Conservation (phyloP, 768 basidiomycete species). For the Boletellus ananas region DNA sequence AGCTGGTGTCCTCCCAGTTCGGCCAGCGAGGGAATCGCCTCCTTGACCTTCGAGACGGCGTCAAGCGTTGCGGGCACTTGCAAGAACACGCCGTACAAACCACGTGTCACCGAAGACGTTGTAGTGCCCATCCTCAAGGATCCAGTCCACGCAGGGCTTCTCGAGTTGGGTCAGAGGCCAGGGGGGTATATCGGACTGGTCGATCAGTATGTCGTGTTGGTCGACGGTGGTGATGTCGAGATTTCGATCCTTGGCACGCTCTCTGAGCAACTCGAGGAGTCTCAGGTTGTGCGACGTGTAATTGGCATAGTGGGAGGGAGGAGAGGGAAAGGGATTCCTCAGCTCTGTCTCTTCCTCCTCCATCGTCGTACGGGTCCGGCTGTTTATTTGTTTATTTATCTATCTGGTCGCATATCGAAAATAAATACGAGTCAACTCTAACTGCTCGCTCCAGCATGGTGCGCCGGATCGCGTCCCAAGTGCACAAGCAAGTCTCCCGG, state of each 20-base stretch:
- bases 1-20: slow-evolving; percentile 79
- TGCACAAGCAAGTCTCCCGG: slow-evolving; percentile 83
- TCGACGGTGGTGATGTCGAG: slow-evolving; percentile 37
- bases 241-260: slow-evolving; percentile 41
- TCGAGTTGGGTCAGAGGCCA: slow-evolving; percentile 76
- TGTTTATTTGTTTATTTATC: neutral
- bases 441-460: slow-evolving; percentile 43
- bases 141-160: slow-evolving; percentile 88
- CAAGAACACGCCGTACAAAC: slow-evolving; percentile 58
- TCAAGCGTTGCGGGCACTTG: slow-evolving; percentile 13
- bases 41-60: slow-evolving; percentile 60
- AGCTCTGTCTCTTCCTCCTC: slow-evolving; percentile 72
- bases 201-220: slow-evolving; percentile 63
- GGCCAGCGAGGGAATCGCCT: slow-evolving; percentile 75
- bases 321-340: slow-evolving; percentile 86
- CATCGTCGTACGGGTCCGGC: slow-evolving; percentile 13
- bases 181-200: slow-evolving; percentile 71
- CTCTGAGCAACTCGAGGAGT: slow-evolving; percentile 58
- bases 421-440: neutral
- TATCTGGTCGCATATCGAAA: no score
- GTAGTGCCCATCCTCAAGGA: slow-evolving; percentile 79
- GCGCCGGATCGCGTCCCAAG: slow-evolving; percentile 78
- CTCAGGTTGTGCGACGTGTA: slow-evolving; percentile 74
- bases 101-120: slow-evolving; percentile 84
- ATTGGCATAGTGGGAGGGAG: slow-evolving; percentile 77